These are phyloP conservation scores for Scedosporium dehoogii DNA, from an alignment of 2,329 filamentous ascomycete genomes.

Conservation along the genomic window DNA sequence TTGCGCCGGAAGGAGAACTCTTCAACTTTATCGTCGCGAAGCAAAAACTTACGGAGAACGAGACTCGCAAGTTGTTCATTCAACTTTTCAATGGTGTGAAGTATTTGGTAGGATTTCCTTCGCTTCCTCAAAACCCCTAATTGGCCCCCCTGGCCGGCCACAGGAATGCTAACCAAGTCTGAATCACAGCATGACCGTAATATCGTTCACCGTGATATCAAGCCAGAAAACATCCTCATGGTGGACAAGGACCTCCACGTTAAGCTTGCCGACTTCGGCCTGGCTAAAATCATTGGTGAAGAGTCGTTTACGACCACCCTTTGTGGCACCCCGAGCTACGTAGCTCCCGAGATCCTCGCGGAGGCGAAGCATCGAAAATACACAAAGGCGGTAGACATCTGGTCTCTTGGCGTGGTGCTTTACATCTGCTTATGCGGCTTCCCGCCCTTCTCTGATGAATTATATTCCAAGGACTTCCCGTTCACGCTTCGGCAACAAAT, in stretches of 20 bases:
- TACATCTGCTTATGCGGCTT: slow-evolving; percentile 98
- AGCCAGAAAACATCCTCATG: slow-evolving; percentile 90
- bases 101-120: slow-evolving; percentile 61
- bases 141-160: no score
- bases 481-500: slow-evolving; percentile 85
- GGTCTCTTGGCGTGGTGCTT: slow-evolving; percentile 94
- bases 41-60: slow-evolving; percentile 73
- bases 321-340: slow-evolving; percentile 94
- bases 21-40: slow-evolving; percentile 94
- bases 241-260: slow-evolving; percentile 76
- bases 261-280: slow-evolving; percentile 91
- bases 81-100: slow-evolving; percentile 92
- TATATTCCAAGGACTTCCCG: slow-evolving; percentile 68
- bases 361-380: slow-evolving; percentile 76
- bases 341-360: slow-evolving; percentile 89
- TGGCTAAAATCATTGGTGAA: slow-evolving; percentile 97
- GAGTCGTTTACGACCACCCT: slow-evolving; percentile 96
- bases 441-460: slow-evolving; percentile 91
- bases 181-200: slow-evolving; percentile 75
- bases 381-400: slow-evolving; percentile 89
- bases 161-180: background rate
- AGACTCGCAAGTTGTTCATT: slow-evolving; percentile 77
- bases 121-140: background rate
- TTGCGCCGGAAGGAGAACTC: slow-evolving; percentile 85
- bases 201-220: slow-evolving; percentile 96